Evolutionary conservation across 2,329 filamentous ascomycete species (phyloP), one percentile per base, ranked within the genome.

Genomic region (Penicillium sp.): DNA sequence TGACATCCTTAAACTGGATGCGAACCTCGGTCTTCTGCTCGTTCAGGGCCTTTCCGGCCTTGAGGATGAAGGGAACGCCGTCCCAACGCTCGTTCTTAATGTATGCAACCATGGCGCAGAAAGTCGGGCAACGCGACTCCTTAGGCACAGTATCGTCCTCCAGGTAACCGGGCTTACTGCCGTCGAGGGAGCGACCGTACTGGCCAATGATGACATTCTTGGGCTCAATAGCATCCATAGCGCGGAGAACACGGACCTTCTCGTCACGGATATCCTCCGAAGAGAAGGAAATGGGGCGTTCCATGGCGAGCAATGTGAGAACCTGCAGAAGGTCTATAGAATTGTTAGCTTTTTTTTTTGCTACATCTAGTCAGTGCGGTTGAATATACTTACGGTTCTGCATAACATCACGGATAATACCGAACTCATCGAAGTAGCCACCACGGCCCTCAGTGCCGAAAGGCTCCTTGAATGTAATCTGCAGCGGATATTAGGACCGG

Each of bases 81-180:
- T 99, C 96, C 94, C 94, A 99, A 69, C 94, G 85, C 86, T 99
- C 94, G 77, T 99, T 99, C 86, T 97, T 97, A 80, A 99, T 97
- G 81, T 96, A 96, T 36, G 92, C 93, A 36, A 96, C 93, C 78
- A 99, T 87, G 38, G 94, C 93, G 73, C 93, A 96, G 83, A 99
- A 99, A 7, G 94, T 99, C 29, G 94, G 93, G 84, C 94, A 99
- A 70, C 96, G 88, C 35, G 93, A 97, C 67, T 96, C 93, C 81
- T 96, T 94, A 59, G 94, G 94, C 31, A 99, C 94, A 21, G 94
- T 97, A 73, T 97, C 93, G 69, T 99, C 94, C 79, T 99, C 94
- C 81, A 97, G 96, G 84, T 99, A 99, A 42, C 91, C 88, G 47
- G 94, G 94, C 84, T 97, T 99, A 79, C 85, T 93, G 69, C 93